phyloP scores from a whole-genome alignment of 331 rosid genomes.

The Malus hybrid region DNA sequence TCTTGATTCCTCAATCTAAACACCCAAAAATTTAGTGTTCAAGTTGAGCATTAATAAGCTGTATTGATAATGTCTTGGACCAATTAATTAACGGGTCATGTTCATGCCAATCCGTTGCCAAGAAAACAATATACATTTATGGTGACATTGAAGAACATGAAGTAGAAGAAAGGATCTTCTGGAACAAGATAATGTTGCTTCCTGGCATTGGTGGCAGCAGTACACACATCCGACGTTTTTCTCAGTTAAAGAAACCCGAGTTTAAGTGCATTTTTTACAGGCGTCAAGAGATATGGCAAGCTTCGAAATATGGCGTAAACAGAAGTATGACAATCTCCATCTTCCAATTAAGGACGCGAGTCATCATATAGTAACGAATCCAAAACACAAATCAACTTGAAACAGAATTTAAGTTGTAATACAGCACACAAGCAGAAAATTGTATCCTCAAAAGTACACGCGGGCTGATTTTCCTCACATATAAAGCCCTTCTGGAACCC shows the following conservation, averaged over 20 bases:
- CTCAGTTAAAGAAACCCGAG: neutral
- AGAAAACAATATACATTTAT: too few relatives aligned
- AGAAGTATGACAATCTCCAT: neutral
- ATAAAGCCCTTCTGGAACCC: constrained; percentile 94
- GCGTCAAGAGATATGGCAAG: neutral
- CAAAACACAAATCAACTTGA: neutral
- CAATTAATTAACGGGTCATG: too few relatives aligned
- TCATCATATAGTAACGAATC: neutral
- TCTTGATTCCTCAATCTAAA: too few relatives aligned
- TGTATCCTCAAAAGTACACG: neutral
- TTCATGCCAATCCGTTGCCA: too few relatives aligned
- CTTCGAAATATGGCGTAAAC: neutral
- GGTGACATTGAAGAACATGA: too few relatives aligned
- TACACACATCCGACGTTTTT: neutral
- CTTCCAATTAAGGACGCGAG: neutral
- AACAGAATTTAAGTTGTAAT: neutral
- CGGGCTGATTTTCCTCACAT: constrained; percentile 43
- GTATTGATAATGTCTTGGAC: too few relatives aligned
- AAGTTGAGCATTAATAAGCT: too few relatives aligned
- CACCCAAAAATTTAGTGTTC: too few relatives aligned
- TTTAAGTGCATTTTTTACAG: neutral
- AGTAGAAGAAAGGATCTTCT: too few relatives aligned
- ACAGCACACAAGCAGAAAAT: neutral
- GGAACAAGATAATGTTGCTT: too few relatives aligned
- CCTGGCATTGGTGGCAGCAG: too few relatives aligned